These are phyloP conservation scores for Dittrichia graveolens DNA, from an alignment of 129 eudicot species.

Conservation along the genomic window DNA sequence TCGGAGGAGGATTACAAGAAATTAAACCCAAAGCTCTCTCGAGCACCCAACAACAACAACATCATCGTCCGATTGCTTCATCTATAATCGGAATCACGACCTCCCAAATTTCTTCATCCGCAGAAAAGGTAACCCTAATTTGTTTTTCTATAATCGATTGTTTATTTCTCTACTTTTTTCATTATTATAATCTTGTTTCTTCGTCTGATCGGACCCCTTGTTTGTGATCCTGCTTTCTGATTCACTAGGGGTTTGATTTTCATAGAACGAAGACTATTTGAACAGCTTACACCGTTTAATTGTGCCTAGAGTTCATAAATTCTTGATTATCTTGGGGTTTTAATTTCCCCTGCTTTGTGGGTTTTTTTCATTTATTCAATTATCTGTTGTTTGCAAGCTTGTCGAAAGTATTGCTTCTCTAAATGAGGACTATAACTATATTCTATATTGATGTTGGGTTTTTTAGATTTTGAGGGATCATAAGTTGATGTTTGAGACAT, in stretches of 20 bases:
- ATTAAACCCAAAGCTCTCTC: background rate
- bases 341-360: too few relatives aligned
- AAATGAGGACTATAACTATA: background rate
- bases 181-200: slow-evolving; percentile 1
- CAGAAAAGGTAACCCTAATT: slow-evolving; percentile 35
- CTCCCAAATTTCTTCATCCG: slow-evolving; percentile 18
- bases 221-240: background rate
- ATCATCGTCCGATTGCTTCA: slow-evolving; percentile 32
- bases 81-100: slow-evolving; percentile 17
- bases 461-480: background rate
- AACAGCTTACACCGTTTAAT: slow-evolving; percentile 1
- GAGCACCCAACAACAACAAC: too few relatives aligned
- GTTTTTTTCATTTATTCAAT: background rate
- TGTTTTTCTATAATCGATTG: background rate
- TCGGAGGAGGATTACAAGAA: slow-evolving; percentile 7
- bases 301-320: background rate
- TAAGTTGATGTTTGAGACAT: background rate
- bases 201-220: background rate
- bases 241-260: slow-evolving; percentile 22
- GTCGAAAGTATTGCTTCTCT: slow-evolving; percentile 1
- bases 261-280: background rate
- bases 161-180: slow-evolving; percentile 7
- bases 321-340: slow-evolving; percentile 10
- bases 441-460: slow-evolving; percentile 9
- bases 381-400: background rate